These are phyloP conservation scores for Skeletonema costatum DNA, from an alignment of 108 stramenopile genomes.

Conservation along the genomic window DNA sequence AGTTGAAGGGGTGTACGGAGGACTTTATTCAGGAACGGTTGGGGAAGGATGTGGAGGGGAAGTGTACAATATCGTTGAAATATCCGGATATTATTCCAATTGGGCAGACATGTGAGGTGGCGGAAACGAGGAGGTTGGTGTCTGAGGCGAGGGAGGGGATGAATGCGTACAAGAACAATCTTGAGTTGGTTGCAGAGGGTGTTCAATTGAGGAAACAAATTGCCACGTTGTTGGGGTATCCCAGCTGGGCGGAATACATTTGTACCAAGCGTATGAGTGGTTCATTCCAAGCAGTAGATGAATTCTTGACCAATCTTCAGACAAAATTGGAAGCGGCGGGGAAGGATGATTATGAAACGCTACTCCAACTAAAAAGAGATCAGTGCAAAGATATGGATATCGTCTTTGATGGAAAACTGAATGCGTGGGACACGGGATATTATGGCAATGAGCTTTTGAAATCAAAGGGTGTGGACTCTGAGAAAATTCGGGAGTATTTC, in stretches of 20 bases:
- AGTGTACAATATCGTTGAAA: slow-evolving; percentile 48
- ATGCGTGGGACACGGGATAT: slow-evolving; percentile 51
- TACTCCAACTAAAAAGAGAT: slow-evolving; percentile 33
- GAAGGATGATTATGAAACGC: slow-evolving; percentile 17
- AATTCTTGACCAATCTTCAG: slow-evolving; percentile 39
- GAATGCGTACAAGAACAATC: slow-evolving; percentile 46
- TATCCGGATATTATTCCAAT: slow-evolving; percentile 61
- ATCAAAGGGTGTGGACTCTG: slow-evolving; percentile 48
- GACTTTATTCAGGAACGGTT: slow-evolving; percentile 48
- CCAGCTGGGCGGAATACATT: slow-evolving; percentile 46
- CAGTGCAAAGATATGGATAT: slow-evolving; percentile 33
- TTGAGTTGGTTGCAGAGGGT: slow-evolving; percentile 48
- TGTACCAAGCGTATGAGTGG: slow-evolving; percentile 54
- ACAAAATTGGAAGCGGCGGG: slow-evolving; percentile 24
- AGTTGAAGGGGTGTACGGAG: slow-evolving; percentile 37
- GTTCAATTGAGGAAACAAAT: slow-evolving; percentile 40
- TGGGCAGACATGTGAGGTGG: slow-evolving; percentile 37
- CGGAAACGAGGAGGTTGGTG: slow-evolving; percentile 39
- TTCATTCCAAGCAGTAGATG: slow-evolving; percentile 37
- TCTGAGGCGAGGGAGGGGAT: slow-evolving; percentile 33
- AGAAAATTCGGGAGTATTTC: slow-evolving; percentile 43
- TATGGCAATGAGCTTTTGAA: slow-evolving; percentile 41
- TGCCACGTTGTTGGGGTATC: slow-evolving; percentile 45
- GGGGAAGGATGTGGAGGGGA: slow-evolving; percentile 35
- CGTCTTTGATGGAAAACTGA: slow-evolving; percentile 40